Conservation (phyloP, 176 grass and related monocot species). For the Carex scoparia region DNA sequence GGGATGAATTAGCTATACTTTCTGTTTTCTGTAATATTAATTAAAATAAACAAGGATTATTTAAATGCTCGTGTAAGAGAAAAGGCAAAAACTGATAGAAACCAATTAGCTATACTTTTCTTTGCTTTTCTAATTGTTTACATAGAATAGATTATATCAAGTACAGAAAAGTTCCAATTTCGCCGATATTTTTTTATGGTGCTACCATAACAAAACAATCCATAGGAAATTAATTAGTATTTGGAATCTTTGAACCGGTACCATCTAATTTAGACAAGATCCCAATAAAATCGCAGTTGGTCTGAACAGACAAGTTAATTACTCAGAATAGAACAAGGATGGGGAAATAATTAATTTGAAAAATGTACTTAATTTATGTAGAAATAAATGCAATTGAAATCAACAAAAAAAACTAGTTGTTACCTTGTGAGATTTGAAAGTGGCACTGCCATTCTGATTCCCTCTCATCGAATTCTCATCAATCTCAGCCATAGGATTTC, state of each 20-base stretch:
- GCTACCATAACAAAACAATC: background rate
- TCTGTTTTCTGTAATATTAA: conserved; percentile 18
- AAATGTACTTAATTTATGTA: background rate
- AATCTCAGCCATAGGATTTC: conserved; percentile 81
- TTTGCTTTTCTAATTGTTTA: background rate
- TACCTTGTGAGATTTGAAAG: conserved; percentile 48
- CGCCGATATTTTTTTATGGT: background rate
- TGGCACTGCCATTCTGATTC: conserved; percentile 3
- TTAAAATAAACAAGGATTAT: background rate
- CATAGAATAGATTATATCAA: background rate
- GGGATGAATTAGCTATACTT: background rate
- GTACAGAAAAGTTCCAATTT: background rate
- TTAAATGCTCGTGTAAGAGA: background rate
- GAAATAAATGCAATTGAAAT: background rate
- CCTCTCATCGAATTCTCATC: conserved; percentile 46
- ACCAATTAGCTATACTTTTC: background rate
- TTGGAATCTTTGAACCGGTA: background rate
- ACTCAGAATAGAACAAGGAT: too few species aligned
- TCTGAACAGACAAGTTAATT: too few species aligned
- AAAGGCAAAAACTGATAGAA: background rate
- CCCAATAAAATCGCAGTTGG: background rate
- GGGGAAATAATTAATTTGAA: background rate
- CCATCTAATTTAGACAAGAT: background rate
- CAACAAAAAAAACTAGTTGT: background rate
- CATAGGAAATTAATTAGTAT: background rate